A percentile compares a stretch with the other conserved stretches of the same genome.
Evolutionary conservation across 805 yeast genomes (phyloP).

Genomic region (Metschnikowia matae): DNA sequence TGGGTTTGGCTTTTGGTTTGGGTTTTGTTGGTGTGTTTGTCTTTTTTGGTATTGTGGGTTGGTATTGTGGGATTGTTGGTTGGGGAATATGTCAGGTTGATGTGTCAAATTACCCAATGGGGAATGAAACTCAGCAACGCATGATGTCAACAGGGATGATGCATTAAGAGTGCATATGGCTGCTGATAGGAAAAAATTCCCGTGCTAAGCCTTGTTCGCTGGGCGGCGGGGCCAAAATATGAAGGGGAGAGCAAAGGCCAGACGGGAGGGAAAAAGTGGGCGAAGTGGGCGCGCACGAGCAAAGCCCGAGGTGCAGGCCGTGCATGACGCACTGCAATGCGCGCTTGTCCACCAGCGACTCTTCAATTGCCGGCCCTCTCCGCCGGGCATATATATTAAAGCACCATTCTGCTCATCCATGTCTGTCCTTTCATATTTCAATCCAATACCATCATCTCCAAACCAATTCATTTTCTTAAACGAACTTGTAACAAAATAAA

Average conservation of each 20-base stretch:
- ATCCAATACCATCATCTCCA: no score
- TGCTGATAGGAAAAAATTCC: no score
- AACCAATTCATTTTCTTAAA: no score
- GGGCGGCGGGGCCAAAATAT: not conserved
- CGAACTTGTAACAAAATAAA: no score
- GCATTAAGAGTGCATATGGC: not conserved
- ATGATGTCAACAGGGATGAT: not conserved
- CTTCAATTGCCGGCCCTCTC: constrained; percentile 1
- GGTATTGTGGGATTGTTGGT: no score
- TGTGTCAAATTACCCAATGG: not conserved
- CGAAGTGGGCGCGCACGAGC: not conserved
- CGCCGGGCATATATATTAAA: not conserved
- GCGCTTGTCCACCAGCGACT: not conserved
- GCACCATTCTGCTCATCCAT: not conserved
- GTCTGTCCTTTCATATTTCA: not conserved
- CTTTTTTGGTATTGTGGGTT: no score
- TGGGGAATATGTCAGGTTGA: no score
- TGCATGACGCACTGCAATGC: not conserved
- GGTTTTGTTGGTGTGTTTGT: no score
- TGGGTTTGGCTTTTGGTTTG: no score
- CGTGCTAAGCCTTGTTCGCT: not conserved
- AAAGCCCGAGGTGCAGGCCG: not conserved
- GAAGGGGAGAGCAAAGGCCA: not conserved
- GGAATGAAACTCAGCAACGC: not conserved
- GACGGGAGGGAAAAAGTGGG: not conserved